Percentiles rank a stretch among this genome's conserved stretches.
Evolutionary conservation across 2,329 filamentous ascomycete species (phyloP).

Genomic region (Rosellinia necatrix): DNA sequence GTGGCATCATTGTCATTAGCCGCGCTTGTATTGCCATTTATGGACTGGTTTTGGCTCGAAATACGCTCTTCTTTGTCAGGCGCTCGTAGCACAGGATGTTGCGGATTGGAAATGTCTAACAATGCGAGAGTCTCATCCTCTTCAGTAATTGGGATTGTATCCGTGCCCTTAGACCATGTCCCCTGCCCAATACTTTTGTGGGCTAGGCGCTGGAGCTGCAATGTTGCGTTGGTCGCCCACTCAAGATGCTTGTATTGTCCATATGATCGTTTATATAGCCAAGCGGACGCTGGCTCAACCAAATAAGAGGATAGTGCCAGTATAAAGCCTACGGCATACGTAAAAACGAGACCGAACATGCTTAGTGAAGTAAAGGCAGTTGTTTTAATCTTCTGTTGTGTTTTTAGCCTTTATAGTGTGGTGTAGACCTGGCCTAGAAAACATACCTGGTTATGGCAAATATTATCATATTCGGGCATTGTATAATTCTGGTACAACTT

Average conservation of each 20-base stretch:
- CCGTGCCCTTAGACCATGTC: neutral
- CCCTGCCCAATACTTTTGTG: neutral
- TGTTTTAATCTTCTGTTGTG: constrained; percentile 35
- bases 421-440: neutral
- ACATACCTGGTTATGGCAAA: constrained; percentile 15
- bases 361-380: constrained; percentile 2
- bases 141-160: neutral
- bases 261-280: neutral
- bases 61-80: neutral
- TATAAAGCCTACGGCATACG: neutral
- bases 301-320: neutral
- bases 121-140: neutral
- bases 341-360: neutral
- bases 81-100: neutral
- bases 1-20: too few species aligned
- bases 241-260: neutral
- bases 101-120: neutral
- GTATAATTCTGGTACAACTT: too few species aligned
- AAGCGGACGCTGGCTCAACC: neutral
- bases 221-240: neutral
- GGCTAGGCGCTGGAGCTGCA: neutral
- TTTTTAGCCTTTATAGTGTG: constrained; percentile 25
- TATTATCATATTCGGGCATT: too few species aligned
- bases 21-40: too few species aligned
- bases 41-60: too few species aligned